Percentiles rank a stretch among this genome's conserved stretches.
These are phyloP conservation scores for Wickerhamiella vanderwaltii DNA, from an alignment of 805 yeast species.

Conservation along the genomic window DNA sequence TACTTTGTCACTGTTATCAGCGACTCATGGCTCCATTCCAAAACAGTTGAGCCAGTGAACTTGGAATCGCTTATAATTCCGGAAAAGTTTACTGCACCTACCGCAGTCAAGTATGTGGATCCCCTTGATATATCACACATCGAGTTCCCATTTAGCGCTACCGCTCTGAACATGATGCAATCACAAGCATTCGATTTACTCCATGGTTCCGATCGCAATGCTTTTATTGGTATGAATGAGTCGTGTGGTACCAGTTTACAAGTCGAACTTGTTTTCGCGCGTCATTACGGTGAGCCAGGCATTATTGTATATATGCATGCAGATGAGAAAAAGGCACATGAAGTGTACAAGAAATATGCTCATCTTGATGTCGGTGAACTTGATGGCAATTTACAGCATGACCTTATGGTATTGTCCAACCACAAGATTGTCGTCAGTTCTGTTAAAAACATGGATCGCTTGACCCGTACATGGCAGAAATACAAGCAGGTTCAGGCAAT, in stretches of 20 bases:
- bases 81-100: constrained; percentile 48
- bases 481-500: constrained; percentile 54
- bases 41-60: constrained; percentile 46
- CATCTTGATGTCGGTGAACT: constrained; percentile 45
- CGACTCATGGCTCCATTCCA: constrained; percentile 78
- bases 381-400: constrained; percentile 36
- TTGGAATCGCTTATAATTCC: constrained; percentile 45
- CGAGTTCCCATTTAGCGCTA: background rate
- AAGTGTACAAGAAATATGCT: constrained; percentile 40
- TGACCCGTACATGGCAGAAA: constrained; percentile 76
- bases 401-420: constrained; percentile 33
- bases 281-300: constrained; percentile 62
- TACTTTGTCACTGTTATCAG: constrained; percentile 62
- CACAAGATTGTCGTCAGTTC: constrained; percentile 66
- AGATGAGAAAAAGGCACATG: constrained; percentile 46
- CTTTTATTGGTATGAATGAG: constrained; percentile 43
- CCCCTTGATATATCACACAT: background rate
- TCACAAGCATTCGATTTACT: constrained; percentile 26
- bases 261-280: constrained; percentile 56
- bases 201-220: constrained; percentile 44
- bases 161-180: constrained; percentile 2
- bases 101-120: constrained; percentile 31
- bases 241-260: constrained; percentile 42
- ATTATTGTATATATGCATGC: constrained; percentile 59
- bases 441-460: constrained; percentile 59